These are phyloP conservation scores for Vitis hybrid DNA, from an alignment of 177 flowering plant genomes.

Conservation along the genomic window DNA sequence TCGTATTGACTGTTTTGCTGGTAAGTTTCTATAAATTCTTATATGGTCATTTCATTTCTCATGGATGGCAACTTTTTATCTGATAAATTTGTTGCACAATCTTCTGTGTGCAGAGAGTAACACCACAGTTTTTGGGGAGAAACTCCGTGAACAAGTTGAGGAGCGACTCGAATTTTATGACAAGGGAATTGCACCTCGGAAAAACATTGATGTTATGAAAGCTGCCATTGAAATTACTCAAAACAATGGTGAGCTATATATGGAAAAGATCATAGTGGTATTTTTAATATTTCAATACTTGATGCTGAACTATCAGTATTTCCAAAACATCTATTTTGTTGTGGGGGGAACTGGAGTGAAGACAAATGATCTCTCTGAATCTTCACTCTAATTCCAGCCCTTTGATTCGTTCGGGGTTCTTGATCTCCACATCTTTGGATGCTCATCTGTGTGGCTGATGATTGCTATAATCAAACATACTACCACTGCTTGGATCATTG, in stretches of 20 bases:
- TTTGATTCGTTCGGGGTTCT: too few species aligned
- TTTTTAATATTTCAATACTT: background rate
- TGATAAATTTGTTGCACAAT: background rate
- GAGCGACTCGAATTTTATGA: constrained; percentile 96
- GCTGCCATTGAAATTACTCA: constrained; percentile 57
- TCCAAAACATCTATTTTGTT: background rate
- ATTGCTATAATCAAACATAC: too few species aligned
- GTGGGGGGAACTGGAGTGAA: background rate
- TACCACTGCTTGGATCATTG: too few species aligned
- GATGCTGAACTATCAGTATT: too few species aligned
- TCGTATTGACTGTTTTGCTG: constrained; percentile 91
- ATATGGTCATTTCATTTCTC: background rate
- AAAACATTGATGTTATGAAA: constrained; percentile 96
- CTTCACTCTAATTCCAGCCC: too few species aligned
- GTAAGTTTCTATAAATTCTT: constrained; percentile 26
- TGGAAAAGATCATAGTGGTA: background rate
- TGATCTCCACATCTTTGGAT: too few species aligned
- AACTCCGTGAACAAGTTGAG: constrained; percentile 96
- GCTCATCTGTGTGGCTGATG: too few species aligned
- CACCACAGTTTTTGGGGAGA: constrained; percentile 80
- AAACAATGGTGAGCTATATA: constrained; percentile 38
- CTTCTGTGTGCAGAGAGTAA: constrained; percentile 42
- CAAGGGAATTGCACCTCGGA: constrained; percentile 97
- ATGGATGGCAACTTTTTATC: background rate
- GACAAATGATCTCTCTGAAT: too few species aligned